Conservation (phyloP, 2,329 filamentous ascomycete species). For the Neurospora crassa region DNA sequence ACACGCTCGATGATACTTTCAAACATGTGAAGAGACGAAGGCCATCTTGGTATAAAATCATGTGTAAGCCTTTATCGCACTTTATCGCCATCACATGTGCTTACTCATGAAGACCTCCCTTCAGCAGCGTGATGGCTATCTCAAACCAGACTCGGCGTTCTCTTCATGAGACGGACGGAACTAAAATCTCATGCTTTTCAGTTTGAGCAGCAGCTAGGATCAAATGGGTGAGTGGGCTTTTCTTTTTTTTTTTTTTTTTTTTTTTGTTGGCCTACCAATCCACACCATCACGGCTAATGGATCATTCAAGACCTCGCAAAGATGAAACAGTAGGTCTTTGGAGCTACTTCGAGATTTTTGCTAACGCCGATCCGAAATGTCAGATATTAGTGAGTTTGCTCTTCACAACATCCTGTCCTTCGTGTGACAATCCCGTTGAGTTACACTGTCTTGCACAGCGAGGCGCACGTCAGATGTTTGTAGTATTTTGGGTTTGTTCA, state of each 20-base stretch:
- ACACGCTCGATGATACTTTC: background rate
- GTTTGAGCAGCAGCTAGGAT: background rate
- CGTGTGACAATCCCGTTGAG: background rate
- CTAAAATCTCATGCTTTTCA: background rate
- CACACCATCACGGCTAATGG: background rate
- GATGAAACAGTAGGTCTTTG: background rate
- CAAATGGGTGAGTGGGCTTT: background rate
- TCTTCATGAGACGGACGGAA: background rate
- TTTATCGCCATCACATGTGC: background rate
- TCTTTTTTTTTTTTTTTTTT: no score
- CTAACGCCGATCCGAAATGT: background rate
- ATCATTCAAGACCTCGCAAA: background rate
- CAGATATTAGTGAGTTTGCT: background rate
- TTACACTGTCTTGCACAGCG: background rate
- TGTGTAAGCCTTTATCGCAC: background rate
- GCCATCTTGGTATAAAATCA: background rate
- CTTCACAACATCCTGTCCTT: background rate
- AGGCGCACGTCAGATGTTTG: background rate
- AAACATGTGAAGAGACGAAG: background rate
- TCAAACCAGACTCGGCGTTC: background rate
- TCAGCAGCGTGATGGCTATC: background rate
- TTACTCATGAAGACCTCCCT: background rate
- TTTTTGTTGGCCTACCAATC: background rate
- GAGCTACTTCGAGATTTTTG: background rate
- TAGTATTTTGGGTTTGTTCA: background rate